phyloP scores from a whole-genome alignment of 176 grass and related monocot species.

The Eragrostis nindensis region DNA sequence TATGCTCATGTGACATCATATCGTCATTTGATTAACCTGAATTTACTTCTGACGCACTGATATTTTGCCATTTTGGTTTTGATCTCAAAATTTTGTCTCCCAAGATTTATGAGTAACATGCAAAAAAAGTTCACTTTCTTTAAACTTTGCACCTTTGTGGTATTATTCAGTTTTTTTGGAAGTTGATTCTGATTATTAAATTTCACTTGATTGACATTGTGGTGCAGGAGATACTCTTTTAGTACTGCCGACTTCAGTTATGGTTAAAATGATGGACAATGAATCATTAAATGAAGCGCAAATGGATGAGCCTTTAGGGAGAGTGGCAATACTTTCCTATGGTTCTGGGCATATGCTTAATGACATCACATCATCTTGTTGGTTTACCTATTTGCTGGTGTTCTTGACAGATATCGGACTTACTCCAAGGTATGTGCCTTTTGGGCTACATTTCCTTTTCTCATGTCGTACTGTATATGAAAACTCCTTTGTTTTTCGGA shows the following conservation, averaged over 20 bases:
- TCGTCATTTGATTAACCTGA: constrained; percentile 10
- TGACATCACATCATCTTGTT: constrained; percentile 95
- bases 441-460: not conserved
- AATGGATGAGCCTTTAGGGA: constrained; percentile 59
- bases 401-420: constrained; percentile 92
- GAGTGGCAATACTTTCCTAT: constrained; percentile 77
- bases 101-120: too few species aligned
- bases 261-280: constrained; percentile 56
- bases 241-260: constrained; percentile 25
- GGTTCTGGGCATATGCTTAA: constrained; percentile 98
- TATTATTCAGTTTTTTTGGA: not conserved
- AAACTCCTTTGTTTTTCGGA: not conserved
- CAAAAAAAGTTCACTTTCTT: too few species aligned
- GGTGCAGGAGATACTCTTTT: constrained; percentile 32
- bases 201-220: constrained; percentile 28
- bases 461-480: constrained; percentile 14
- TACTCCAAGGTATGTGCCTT: constrained; percentile 66
- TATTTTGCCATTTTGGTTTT: not conserved
- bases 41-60: constrained; percentile 1
- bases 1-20: not conserved
- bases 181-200: not conserved
- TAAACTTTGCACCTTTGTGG: not conserved
- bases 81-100: too few species aligned
- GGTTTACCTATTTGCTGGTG: constrained; percentile 93
- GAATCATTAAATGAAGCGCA: constrained; percentile 48